Base-by-base conservation (phyloP, 495 filamentous ascomycete species). In the Daldinia vernicosa region DNA sequence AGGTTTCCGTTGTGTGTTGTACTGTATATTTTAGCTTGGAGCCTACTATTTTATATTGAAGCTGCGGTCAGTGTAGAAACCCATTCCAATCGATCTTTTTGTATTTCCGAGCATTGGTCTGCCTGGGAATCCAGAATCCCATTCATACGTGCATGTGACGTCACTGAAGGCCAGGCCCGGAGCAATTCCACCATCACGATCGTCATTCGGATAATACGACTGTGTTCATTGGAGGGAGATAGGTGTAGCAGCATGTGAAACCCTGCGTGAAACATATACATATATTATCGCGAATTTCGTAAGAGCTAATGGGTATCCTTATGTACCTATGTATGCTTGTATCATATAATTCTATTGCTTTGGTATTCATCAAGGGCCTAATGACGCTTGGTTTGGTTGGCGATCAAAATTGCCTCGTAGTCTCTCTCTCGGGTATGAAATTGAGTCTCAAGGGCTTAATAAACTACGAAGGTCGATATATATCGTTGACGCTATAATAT, bases 121-220 rank as follows among this genome's bases (percentile, higher is more conserved):
- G 4, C 22, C 50, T 35, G 51, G 43, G 4, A 24, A 22, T 47
- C 27, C 26, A 32, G 32, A 3, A 19, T 56, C 47, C 47, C n/a
- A 37, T 28, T 24, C 1, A 32, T 45, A 58, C 53, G 59, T 63
- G 40, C 0, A 26, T 6, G 50, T 69, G 66, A 63, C 66, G 43
- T 69, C 59, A 53, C 30, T 47, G 66, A 69, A 69, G 66, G 54
- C 22, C 17, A 37, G 43, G 24, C 9, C 59, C 51, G 53, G 66
- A 69, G 39, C 66, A 58, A 58, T 26, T 12, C 37, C 12, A 43
- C 53, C 59, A 53, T 59, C 59, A 33, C 54, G 24, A 59, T 53
- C 22, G 35, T 40, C 56, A 32, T 32, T 32, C 8, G 30, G 30
- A 32, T 35, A 57, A 35, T 57, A 22, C 1, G 17, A 35, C 3